These are phyloP conservation scores for Pseudocercospora eumusae DNA, from an alignment of 2,329 filamentous ascomycete species.

Conservation along the genomic window DNA sequence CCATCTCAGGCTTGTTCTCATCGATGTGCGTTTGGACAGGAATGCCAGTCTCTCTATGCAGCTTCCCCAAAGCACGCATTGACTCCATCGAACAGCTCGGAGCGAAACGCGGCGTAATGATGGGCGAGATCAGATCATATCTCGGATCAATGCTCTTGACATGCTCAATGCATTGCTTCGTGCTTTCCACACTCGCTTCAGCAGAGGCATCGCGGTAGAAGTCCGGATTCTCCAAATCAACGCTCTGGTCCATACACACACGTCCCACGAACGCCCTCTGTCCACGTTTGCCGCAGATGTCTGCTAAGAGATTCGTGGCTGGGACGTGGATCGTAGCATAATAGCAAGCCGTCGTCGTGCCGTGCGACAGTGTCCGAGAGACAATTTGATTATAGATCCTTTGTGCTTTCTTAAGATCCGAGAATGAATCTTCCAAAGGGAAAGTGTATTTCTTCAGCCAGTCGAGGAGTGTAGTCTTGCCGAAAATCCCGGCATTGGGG, in stretches of 20 bases:
- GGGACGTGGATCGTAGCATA: slow-evolving; percentile 86
- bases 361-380: slow-evolving; percentile 77
- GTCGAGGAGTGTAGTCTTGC: slow-evolving; percentile 85
- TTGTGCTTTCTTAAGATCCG: slow-evolving; percentile 62
- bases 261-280: slow-evolving; percentile 90
- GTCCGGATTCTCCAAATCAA: slow-evolving; percentile 60
- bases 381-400: slow-evolving; percentile 77
- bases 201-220: slow-evolving; percentile 77
- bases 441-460: slow-evolving; percentile 97
- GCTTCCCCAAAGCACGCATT: slow-evolving; percentile 63
- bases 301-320: slow-evolving; percentile 86
- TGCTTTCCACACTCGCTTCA: slow-evolving; percentile 57
- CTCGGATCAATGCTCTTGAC: slow-evolving; percentile 66
- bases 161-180: slow-evolving; percentile 54
- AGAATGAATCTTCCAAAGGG: slow-evolving; percentile 79
- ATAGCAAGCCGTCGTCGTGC: slow-evolving; percentile 93
- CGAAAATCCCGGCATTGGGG: slow-evolving; percentile 90
- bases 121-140: slow-evolving; percentile 68
- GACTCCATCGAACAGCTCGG: slow-evolving; percentile 56
- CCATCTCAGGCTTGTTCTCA: slow-evolving; percentile 75
- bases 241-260: slow-evolving; percentile 85
- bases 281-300: slow-evolving; percentile 74
- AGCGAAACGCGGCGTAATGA: slow-evolving; percentile 72
- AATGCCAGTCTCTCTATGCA: slow-evolving; percentile 64
- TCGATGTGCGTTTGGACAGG: slow-evolving; percentile 87